phyloP scores from a whole-genome alignment of 352 stramenopile genomes.

The Thalassiosira mediterranea region DNA sequence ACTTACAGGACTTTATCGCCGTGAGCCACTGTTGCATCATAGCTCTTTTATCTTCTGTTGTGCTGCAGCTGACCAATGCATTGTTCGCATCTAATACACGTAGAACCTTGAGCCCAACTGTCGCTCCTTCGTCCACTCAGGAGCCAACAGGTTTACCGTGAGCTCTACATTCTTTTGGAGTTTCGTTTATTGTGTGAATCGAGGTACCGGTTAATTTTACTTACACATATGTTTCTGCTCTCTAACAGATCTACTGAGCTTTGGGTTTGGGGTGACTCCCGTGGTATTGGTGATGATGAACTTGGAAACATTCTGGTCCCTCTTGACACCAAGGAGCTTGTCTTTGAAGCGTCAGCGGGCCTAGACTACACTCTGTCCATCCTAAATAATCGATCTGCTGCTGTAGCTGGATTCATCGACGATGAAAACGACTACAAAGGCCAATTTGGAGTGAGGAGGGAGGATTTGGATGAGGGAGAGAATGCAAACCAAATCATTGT shows the following conservation, averaged over 20 bases:
- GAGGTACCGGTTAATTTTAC: no score
- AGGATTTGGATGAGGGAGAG: constrained; percentile 15
- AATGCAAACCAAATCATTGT: constrained; percentile 28
- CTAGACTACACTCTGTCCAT: constrained; percentile 37
- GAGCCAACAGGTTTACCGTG: no score
- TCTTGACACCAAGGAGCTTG: constrained; percentile 11
- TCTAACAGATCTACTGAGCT: background rate
- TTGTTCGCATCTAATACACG: no score
- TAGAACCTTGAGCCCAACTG: no score
- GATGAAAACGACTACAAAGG: constrained; percentile 27
- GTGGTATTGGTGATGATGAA: constrained; percentile 1
- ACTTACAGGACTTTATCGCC: no score
- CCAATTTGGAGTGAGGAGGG: constrained; percentile 19
- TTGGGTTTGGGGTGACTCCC: constrained; percentile 15
- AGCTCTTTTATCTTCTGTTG: no score
- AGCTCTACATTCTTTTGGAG: no score
- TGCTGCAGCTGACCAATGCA: no score
- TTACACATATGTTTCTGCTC: no score
- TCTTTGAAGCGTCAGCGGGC: constrained; percentile 35
- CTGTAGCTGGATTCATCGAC: constrained; percentile 26
- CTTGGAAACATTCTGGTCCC: constrained; percentile 14
- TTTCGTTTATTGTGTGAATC: no score
- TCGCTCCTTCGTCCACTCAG: no score
- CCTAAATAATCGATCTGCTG: constrained; percentile 14
- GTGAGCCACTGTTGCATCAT: no score